phyloP scores from a whole-genome alignment of 176 grass and related monocot genomes.

The Carex cristatella region DNA sequence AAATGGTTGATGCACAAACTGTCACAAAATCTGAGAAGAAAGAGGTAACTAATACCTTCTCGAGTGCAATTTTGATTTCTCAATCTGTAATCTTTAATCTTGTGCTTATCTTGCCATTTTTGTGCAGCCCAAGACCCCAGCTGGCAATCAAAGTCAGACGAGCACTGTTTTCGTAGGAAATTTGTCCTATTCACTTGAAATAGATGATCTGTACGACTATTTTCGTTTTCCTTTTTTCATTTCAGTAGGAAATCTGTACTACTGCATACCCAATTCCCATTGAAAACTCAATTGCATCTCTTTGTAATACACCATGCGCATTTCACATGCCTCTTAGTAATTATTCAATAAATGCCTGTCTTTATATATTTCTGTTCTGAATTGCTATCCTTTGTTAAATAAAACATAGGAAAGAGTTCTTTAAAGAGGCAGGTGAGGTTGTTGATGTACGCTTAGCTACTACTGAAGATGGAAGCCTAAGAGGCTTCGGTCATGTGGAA shows the following conservation, averaged over 20 bases:
- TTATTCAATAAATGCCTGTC: background rate
- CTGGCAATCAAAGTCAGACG: conserved; percentile 30
- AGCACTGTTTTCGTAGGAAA: conserved; percentile 68
- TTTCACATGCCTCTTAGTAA: background rate
- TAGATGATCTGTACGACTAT: conserved; percentile 50
- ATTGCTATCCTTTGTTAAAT: background rate
- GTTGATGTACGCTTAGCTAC: conserved; percentile 49
- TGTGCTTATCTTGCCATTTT: background rate
- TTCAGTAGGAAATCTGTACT: background rate
- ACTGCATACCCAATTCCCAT: background rate
- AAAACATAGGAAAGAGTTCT: conserved; percentile 56
- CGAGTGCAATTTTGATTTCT: conserved; percentile 1
- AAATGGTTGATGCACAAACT: conserved; percentile 34
- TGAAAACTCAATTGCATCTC: background rate
- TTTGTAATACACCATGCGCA: background rate
- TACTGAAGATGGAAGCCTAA: conserved; percentile 44
- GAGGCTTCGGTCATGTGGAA: conserved; percentile 69
- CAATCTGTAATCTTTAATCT: background rate
- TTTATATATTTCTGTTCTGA: background rate
- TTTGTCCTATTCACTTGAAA: conserved; percentile 21
- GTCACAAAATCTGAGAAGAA: conserved; percentile 36
- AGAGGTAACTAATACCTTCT: conserved; percentile 28
- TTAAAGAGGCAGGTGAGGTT: conserved; percentile 50
- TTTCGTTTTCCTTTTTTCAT: background rate
- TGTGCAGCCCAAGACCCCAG: conserved; percentile 65